These are phyloP conservation scores for Conoideocrella luteorostrata DNA, from an alignment of 2,329 filamentous ascomycete species.

Conservation along the genomic window DNA sequence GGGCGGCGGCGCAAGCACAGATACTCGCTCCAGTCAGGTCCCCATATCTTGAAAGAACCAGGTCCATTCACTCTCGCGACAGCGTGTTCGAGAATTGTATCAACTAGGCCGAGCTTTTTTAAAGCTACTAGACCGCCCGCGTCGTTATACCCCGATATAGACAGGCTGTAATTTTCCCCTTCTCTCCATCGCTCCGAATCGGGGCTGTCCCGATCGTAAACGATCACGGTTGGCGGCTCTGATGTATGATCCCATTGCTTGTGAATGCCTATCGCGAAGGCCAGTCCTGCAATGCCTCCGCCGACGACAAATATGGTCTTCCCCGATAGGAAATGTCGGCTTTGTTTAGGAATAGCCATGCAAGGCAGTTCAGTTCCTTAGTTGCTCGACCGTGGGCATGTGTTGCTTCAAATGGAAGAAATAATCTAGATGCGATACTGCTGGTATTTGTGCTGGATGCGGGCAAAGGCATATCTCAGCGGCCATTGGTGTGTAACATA, in stretches of 20 bases:
- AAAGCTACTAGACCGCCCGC: constrained; percentile 31
- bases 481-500: no score
- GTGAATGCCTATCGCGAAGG: constrained; percentile 33
- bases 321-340: constrained; percentile 25
- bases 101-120: constrained; percentile 31
- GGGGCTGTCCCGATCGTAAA: constrained; percentile 36
- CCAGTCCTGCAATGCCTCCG: constrained; percentile 35
- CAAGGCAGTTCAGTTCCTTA: not conserved
- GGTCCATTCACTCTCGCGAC: constrained; percentile 23
- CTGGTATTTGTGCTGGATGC: no score
- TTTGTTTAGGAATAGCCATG: constrained; percentile 11
- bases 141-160: constrained; percentile 27
- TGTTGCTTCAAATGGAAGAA: no score
- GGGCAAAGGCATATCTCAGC: no score
- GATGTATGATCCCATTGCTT: constrained; percentile 28
- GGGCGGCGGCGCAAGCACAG: constrained; percentile 25
- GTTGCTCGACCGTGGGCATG: no score
- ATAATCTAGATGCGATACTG: no score
- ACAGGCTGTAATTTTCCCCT: constrained; percentile 29
- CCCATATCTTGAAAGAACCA: constrained; percentile 35
- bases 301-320: constrained; percentile 38
- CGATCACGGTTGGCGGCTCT: constrained; percentile 26
- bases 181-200: constrained; percentile 24
- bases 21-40: constrained; percentile 27
- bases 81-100: constrained; percentile 22